Evolutionary conservation across 1,139 yeast genomes (phyloP).

Genomic region (Diutina mesorugosa): DNA sequence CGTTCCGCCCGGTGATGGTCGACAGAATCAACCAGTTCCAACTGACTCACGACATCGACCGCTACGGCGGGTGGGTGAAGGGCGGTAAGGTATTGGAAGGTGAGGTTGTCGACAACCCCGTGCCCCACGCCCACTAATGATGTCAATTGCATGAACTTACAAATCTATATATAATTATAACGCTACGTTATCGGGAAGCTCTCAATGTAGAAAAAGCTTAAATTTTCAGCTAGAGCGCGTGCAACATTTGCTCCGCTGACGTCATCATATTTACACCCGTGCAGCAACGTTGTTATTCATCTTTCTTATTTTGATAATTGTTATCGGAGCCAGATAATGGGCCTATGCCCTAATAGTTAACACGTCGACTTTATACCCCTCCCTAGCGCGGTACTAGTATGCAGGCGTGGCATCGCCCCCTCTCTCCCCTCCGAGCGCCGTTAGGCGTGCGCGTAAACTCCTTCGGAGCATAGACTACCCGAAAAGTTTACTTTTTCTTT

Average conservation of each 20-base stretch:
- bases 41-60: constrained; percentile 25
- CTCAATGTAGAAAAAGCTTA: too few species aligned
- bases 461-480: neutral
- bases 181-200: neutral
- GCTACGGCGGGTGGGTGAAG: constrained; percentile 69
- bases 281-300: too few species aligned
- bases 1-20: constrained; percentile 71
- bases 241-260: too few species aligned
- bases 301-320: too few species aligned
- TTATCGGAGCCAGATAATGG: too few species aligned
- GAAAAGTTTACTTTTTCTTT: neutral
- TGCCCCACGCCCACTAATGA: constrained; percentile 28
- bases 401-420: neutral
- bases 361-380: neutral
- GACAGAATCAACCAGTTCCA: constrained; percentile 51
- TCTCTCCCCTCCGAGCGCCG: neutral
- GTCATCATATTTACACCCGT: too few species aligned
- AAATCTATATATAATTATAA: neutral
- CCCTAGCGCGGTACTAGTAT: neutral
- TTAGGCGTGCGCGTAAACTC: neutral
- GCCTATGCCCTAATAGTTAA: too few species aligned
- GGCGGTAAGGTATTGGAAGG: constrained; percentile 55
- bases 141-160: neutral
- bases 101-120: constrained; percentile 49
- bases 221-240: too few species aligned